Evolutionary conservation across 78 protist genomes (phyloP).

Genomic region (Dictyostelium brefeldianum): DNA sequence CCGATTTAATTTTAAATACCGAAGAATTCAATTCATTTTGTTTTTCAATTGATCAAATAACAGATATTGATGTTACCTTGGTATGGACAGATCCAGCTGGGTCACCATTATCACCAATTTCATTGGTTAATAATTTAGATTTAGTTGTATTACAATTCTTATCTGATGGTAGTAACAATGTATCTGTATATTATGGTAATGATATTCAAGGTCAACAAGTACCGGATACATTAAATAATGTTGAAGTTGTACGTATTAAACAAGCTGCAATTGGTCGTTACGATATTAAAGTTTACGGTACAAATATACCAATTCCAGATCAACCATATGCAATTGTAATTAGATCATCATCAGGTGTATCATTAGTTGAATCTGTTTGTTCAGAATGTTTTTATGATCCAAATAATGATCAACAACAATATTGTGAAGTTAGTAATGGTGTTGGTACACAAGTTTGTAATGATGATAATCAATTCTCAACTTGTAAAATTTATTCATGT

Average conservation of each 20-base stretch:
- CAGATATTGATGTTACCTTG: conserved; percentile 8
- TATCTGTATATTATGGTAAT: not conserved
- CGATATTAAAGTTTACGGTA: conserved; percentile 11
- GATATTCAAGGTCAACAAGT: not conserved
- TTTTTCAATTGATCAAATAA: not conserved
- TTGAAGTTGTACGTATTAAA: conserved; percentile 4
- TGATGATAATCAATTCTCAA: conserved; percentile 7
- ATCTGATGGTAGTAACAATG: not conserved
- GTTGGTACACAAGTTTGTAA: conserved; percentile 42
- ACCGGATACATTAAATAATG: conserved; percentile 22
- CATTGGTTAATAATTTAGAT: conserved; percentile 38
- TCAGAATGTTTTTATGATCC: conserved; percentile 52
- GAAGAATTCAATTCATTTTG: not conserved
- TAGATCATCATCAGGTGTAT: not conserved
- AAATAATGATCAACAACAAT: not conserved
- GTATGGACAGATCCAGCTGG: conserved; percentile 64
- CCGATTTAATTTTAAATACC: conserved; percentile 1
- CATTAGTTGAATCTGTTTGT: not conserved
- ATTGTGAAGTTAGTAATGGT: conserved; percentile 32
- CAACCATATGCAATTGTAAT: conserved; percentile 27
- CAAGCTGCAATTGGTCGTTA: conserved; percentile 22
- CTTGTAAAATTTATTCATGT: conserved; percentile 42
- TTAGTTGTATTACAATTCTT: not conserved
- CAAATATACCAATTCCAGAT: conserved; percentile 26
- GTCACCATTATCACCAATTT: conserved; percentile 16